These are phyloP conservation scores for Hortiboletus campestris DNA, from an alignment of 768 basidiomycete species.

Conservation along the genomic window DNA sequence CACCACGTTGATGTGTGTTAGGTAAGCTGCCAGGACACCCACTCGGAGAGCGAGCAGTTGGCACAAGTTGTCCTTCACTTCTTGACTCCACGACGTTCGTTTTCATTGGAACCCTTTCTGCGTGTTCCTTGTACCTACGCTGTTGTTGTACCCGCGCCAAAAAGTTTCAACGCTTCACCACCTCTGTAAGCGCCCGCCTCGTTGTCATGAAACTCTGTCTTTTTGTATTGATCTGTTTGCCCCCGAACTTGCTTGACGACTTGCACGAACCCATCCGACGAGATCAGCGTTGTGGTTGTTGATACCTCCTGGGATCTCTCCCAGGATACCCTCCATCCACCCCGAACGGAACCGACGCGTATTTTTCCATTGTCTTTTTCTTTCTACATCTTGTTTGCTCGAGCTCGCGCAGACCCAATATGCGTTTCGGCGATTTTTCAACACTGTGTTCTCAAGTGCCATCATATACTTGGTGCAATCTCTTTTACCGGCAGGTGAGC, in stretches of 20 bases:
- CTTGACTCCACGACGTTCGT: neutral
- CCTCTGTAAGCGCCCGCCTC: constrained; percentile 20
- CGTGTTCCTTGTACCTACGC: neutral
- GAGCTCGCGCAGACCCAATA: constrained; percentile 16
- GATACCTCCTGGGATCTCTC: constrained; percentile 20
- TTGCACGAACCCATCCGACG: constrained; percentile 20
- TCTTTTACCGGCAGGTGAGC: constrained; percentile 85
- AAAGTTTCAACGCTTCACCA: neutral
- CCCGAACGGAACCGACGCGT: constrained; percentile 5
- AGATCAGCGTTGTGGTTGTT: constrained; percentile 15
- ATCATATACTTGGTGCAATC: constrained; percentile 90
- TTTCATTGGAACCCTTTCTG: neutral
- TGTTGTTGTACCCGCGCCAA: neutral
- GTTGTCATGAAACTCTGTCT: constrained; percentile 16
- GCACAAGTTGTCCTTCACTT: neutral
- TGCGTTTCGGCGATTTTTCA: constrained; percentile 75
- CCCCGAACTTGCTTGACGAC: constrained; percentile 28
- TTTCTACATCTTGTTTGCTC: neutral
- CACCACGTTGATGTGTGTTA: neutral
- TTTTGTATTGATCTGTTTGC: constrained; percentile 35
- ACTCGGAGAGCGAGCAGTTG: neutral
- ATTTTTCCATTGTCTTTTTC: neutral
- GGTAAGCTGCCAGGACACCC: neutral
- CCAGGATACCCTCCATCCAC: constrained; percentile 11
- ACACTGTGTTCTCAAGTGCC: constrained; percentile 66